Conservation (phyloP, 768 basidiomycete species). For the Lactarius evosmus region DNA sequence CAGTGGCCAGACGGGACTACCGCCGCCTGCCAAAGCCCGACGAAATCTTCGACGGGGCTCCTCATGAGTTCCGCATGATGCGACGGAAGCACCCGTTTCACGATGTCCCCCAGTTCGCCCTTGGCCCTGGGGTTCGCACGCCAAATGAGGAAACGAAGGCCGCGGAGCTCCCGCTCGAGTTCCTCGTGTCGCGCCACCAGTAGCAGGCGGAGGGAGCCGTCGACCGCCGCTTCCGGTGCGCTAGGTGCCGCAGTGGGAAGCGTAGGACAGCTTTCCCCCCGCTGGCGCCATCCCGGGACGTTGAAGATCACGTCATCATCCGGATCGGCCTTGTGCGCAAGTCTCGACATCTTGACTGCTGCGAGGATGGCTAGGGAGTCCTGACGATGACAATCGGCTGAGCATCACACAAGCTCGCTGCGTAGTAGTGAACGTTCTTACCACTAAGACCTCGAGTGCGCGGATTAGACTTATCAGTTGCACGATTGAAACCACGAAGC, state of each 20-base stretch:
- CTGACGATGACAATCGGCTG: not conserved
- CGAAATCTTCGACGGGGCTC: conserved; percentile 14
- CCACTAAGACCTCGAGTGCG: conserved; percentile 10
- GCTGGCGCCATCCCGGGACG: conserved; percentile 18
- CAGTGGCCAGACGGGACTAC: conserved; percentile 1
- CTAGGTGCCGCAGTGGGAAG: not conserved
- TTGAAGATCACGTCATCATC: conserved; percentile 23
- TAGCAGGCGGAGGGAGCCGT: conserved; percentile 11
- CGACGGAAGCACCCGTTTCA: conserved; percentile 9
- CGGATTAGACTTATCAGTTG: conserved; percentile 14
- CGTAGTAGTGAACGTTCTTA: not conserved
- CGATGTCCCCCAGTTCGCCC: conserved; percentile 9
- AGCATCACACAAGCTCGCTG: too few relatives aligned
- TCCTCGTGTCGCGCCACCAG: conserved; percentile 15
- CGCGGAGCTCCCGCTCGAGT: conserved; percentile 16
- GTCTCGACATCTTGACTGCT: not conserved
- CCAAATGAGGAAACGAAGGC: conserved; percentile 19
- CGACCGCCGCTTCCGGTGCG: not conserved
- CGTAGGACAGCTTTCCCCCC: not conserved
- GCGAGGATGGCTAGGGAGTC: conserved; percentile 6
- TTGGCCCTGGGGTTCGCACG: conserved; percentile 7
- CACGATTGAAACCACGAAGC: conserved; percentile 11
- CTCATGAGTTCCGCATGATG: conserved; percentile 21
- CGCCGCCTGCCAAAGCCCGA: conserved; percentile 18
- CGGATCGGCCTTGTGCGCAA: not conserved